phyloP scores from a whole-genome alignment of 352 stramenopile genomes.

The Globisporangium camurandrum region DNA sequence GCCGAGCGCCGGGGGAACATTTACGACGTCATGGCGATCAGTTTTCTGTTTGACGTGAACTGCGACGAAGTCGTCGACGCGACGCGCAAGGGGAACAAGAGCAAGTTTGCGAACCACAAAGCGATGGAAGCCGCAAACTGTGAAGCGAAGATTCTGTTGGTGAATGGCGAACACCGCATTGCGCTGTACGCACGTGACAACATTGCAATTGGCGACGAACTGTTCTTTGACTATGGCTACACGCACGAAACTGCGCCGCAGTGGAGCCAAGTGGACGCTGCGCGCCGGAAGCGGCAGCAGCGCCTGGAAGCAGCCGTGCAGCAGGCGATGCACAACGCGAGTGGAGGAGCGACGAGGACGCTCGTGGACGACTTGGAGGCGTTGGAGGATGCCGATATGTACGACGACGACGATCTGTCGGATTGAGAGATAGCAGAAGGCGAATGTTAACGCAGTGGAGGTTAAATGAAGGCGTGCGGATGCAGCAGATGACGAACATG shows the following conservation, averaged over 20 bases:
- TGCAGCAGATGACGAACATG: too few relatives aligned
- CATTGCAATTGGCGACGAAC: slow-evolving; percentile 73
- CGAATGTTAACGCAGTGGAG: too few relatives aligned
- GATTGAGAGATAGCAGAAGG: too few relatives aligned
- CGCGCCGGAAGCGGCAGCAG: neutral
- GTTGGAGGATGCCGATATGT: slow-evolving; percentile 4
- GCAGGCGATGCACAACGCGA: too few relatives aligned
- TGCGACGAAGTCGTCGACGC: slow-evolving; percentile 89
- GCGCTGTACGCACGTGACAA: slow-evolving; percentile 86
- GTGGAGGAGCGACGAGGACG: too few relatives aligned
- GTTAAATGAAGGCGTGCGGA: too few relatives aligned
- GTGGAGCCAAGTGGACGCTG: slow-evolving; percentile 40
- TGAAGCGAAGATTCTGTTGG: slow-evolving; percentile 69
- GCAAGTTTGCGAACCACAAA: slow-evolving; percentile 88
- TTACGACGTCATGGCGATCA: slow-evolving; percentile 64
- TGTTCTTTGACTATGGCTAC: slow-evolving; percentile 82
- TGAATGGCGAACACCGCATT: slow-evolving; percentile 89
- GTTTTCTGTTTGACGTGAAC: slow-evolving; percentile 92
- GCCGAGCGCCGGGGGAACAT: slow-evolving; percentile 73
- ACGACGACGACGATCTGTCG: slow-evolving; percentile 5
- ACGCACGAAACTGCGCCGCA: slow-evolving; percentile 47
- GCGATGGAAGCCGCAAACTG: slow-evolving; percentile 62
- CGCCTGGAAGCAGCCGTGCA: too few relatives aligned
- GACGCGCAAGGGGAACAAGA: slow-evolving; percentile 91
- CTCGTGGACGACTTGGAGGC: slow-evolving; percentile 11